Evolutionary conservation across 805 yeast genomes (phyloP), one percentile per base, ranked within the genome.

Genomic region (Komagataella ulmi): DNA sequence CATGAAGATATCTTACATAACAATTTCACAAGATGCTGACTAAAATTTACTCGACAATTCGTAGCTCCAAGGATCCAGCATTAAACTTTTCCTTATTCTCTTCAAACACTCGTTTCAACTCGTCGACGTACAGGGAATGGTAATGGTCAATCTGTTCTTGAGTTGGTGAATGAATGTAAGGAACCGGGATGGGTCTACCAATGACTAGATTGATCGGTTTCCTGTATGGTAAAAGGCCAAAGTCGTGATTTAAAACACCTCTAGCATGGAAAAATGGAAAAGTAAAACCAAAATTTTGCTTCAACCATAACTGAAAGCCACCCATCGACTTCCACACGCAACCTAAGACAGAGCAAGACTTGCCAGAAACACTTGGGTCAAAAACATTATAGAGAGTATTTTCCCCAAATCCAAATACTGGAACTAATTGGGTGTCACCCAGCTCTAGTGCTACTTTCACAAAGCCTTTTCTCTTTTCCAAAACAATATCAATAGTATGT

Each of bases 371-470:
- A 19, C 57, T 65, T 52, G 69, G 61, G 44, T 61, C 57, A 17
- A 65, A 65, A 17, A 78, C 70, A 52, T 72, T 70, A 59, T 75
- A 77, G 45, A 77, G 66, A 56, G 76, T 78, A 7, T 77, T 91
- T 61, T 93, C 99, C 2, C 99, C 99, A 69, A 89, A 93, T 10
- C 87, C 90, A 63, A 85, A 81, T 3, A 85, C 80, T 0, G 99
- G 99, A 3, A 93, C 98, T 7, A 93, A 63, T 24, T 78, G 74
- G 1, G 86, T 80, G 56, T 89, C 85, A 2, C 91, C 91, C 14
- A 83, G 69, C 61, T 83, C 83, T 54, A 93, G 68, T 0, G 98
- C 99, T 36, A 93, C 63, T 59, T 85, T 88, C 24, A 93, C 81
- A 66, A 93, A 93, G 0, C 99, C 99, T 60, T 83, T 85, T 45